Base-by-base conservation (phyloP, 495 filamentous ascomycete genomes). In the Penicillium fimorum region DNA sequence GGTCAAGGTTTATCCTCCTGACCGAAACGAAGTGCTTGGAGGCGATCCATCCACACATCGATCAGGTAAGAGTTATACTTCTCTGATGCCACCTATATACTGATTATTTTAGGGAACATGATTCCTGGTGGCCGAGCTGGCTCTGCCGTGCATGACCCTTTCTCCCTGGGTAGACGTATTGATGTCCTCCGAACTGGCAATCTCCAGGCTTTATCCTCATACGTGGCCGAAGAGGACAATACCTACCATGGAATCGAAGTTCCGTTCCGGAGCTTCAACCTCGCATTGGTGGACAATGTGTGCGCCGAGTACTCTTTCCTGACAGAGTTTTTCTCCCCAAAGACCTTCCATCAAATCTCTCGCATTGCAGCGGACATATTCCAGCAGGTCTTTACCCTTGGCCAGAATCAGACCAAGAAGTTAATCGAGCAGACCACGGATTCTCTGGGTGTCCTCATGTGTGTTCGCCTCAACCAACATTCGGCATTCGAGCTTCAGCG, bases 291-390 rank as follows among this genome's bases (percentile, higher is more conserved):
- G 55, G 94, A 97, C 75, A 98, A 98, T 65, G 86, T 89, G 2
- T 89, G 90, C n/a, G 85, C 91, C 20, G 94, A 98, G 70, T 97
- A 97, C 71, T 87, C 89, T 9, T 97, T 98, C 64, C 82, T 97
- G 46, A 88, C 90, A 1, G 78, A 88, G 25, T 96, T 96, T 76
- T 96, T 98, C 80, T 81, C 85, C 11, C 77, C 89, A 58, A 69
- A 79, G 59, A 73, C 75, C 17, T 82, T 80, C 55, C 76, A 80
- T 32, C 70, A 83, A 57, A 74, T 84, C 37, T 83, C 83, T 17
- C 79, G 81, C 50, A 84, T 80, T 57, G 95, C 97, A 63, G 76
- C 78, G 46, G 84, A 87, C 59, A 90, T 97, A 40, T 97, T 97
- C 64, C 82, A 87, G 9, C 87, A 89, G 0, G 89, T 92, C 2